Percentiles rank a stretch among this genome's conserved stretches.
phyloP scores from a whole-genome alignment of 768 basidiomycete genomes.

The Pleurotus citrinopileatus region DNA sequence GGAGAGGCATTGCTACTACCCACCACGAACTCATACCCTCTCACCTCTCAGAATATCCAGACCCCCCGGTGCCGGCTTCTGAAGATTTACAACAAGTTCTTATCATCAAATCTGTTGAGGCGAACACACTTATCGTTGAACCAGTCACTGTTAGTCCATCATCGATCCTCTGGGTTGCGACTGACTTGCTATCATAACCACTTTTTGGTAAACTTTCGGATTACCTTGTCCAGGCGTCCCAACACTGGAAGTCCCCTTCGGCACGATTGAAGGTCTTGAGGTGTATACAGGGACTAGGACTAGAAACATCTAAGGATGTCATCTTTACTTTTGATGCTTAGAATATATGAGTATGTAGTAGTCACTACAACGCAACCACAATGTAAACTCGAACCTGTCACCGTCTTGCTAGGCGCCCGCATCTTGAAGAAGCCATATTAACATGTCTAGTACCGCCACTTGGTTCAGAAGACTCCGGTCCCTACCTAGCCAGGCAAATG shows the following conservation, averaged over 20 bases:
- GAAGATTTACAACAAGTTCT: constrained; percentile 14
- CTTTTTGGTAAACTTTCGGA: too few species aligned
- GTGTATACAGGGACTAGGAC: constrained; percentile 45
- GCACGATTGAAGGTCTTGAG: constrained; percentile 31
- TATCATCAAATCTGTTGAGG: constrained; percentile 16
- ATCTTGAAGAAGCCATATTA: not conserved
- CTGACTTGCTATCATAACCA: not conserved
- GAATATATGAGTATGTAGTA: too few species aligned
- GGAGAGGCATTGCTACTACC: not conserved
- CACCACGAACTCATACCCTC: not conserved
- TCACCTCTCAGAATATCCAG: not conserved
- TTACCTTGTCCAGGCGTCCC: too few species aligned
- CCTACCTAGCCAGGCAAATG: not conserved
- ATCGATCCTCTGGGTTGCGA: not conserved
- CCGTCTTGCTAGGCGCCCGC: not conserved
- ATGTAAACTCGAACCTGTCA: not conserved
- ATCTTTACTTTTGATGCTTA: constrained; percentile 26
- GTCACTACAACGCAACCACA: too few species aligned
- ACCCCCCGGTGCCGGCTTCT: not conserved
- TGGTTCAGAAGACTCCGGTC: not conserved
- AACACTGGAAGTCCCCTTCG: constrained; percentile 26
- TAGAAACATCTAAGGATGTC: constrained; percentile 37
- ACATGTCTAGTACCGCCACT: not conserved
- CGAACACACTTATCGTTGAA: constrained; percentile 8
- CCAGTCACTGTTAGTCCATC: constrained; percentile 13